phyloP scores from a whole-genome alignment of 2,329 filamentous ascomycete genomes.

The Hysterium pulicare region DNA sequence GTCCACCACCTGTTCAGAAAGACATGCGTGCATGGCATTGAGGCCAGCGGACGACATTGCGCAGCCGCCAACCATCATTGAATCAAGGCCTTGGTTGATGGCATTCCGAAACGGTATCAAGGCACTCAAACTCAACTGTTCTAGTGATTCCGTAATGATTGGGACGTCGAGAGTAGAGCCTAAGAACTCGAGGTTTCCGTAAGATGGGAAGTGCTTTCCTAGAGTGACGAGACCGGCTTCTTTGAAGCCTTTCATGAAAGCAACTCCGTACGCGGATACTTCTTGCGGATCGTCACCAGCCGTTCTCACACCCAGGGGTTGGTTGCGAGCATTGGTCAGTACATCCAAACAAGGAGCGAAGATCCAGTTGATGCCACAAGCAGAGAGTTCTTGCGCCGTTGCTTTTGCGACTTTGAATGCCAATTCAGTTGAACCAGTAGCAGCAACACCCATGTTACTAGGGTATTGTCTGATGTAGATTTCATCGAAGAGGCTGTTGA shows the following conservation, averaged over 20 bases:
- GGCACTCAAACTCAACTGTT: slow-evolving; percentile 88
- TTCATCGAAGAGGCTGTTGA: slow-evolving; percentile 94
- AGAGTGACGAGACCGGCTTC: slow-evolving; percentile 85
- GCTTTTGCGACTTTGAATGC: slow-evolving; percentile 90
- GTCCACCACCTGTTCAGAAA: slow-evolving; percentile 90
- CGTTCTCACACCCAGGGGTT: slow-evolving; percentile 84
- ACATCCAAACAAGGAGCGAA: slow-evolving; percentile 92
- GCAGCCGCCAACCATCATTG: slow-evolving; percentile 94
- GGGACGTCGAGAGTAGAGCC: slow-evolving; percentile 89
- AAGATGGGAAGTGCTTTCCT: slow-evolving; percentile 95
- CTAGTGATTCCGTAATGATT: slow-evolving; percentile 90
- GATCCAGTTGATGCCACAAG: slow-evolving; percentile 94
- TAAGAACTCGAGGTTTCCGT: slow-evolving; percentile 90
- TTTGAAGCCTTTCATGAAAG: slow-evolving; percentile 88
- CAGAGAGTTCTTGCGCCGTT: slow-evolving; percentile 85
- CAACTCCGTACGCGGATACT: slow-evolving; percentile 87
- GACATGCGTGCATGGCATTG: slow-evolving; percentile 91
- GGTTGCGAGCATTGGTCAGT: slow-evolving; percentile 85
- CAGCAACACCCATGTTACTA: slow-evolving; percentile 95
- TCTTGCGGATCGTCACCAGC: slow-evolving; percentile 92
- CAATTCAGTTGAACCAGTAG: slow-evolving; percentile 78
- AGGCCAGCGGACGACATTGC: slow-evolving; percentile 88
- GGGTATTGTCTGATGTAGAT: slow-evolving; percentile 95
- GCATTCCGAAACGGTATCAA: slow-evolving; percentile 89
- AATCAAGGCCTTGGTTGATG: slow-evolving; percentile 79